Conservation (phyloP, 2,329 filamentous ascomycete genomes). For the Uncinocarpus reesii region DNA sequence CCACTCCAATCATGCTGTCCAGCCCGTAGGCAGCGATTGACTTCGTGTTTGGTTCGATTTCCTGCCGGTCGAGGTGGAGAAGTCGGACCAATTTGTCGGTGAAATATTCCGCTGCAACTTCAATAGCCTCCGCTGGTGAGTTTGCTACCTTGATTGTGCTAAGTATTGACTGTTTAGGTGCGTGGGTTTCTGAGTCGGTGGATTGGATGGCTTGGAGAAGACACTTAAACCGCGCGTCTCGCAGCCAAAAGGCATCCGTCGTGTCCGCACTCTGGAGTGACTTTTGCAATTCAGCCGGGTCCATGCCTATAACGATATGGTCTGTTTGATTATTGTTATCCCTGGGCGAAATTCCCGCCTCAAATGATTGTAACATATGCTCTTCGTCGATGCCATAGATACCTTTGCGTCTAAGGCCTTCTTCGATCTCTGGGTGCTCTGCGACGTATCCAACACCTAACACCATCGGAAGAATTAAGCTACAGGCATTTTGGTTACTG, state of each 20-base stretch:
- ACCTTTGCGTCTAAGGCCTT: neutral
- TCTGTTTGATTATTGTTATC: neutral
- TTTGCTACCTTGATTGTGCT: neutral
- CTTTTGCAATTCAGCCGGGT: neutral
- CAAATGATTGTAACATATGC: slow-evolving; percentile 1
- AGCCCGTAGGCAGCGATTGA: slow-evolving; percentile 18
- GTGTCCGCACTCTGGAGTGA: neutral
- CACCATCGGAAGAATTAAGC: neutral
- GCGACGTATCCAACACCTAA: neutral
- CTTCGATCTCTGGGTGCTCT: neutral
- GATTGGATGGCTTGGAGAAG: neutral
- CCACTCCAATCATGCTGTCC: slow-evolving; percentile 19
- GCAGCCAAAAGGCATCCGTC: neutral
- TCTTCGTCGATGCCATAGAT: neutral
- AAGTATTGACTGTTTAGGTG: neutral
- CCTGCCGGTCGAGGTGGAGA: neutral
- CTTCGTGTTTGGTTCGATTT: slow-evolving; percentile 2
- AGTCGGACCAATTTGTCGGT: neutral
- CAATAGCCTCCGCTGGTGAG: neutral
- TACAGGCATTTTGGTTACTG: neutral
- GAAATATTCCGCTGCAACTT: neutral
- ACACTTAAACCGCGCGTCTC: neutral
- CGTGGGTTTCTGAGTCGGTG: neutral
- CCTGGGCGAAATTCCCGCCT: neutral
- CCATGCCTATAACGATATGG: slow-evolving; percentile 3